phyloP scores from a whole-genome alignment of 2,329 filamentous ascomycete species.

The Drechslerella stenobrocha region DNA sequence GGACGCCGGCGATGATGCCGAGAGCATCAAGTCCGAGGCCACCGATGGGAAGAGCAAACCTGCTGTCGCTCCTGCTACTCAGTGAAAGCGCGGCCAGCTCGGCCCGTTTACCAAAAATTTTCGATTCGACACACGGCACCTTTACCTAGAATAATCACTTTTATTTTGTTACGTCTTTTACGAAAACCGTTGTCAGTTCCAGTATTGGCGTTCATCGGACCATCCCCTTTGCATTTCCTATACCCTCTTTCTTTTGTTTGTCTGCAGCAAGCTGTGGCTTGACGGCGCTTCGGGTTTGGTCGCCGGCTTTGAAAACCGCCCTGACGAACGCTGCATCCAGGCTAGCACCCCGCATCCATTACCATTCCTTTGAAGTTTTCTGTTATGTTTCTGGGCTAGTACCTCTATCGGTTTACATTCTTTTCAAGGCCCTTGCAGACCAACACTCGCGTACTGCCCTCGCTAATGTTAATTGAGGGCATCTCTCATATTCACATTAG shows the following conservation, averaged over 20 bases:
- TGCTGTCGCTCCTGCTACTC: neutral
- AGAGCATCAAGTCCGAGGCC: conserved; percentile 31
- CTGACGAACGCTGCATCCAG: too few species aligned
- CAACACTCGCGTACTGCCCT: neutral
- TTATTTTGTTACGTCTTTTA: conserved; percentile 37
- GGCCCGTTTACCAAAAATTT: neutral
- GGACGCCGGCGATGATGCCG: conserved; percentile 32
- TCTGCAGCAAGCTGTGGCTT: too few species aligned
- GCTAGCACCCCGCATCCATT: too few species aligned
- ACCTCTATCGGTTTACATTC: neutral
- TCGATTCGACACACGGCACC: neutral
- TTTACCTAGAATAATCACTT: conserved; percentile 15
- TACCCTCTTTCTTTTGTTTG: conserved; percentile 25
- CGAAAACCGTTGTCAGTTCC: conserved; percentile 26
- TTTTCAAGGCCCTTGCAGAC: neutral
- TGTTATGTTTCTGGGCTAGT: neutral
- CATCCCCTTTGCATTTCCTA: conserved; percentile 26
- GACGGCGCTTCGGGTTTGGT: conserved; percentile 8
- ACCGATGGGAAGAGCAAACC: conserved; percentile 25
- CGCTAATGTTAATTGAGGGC: conserved; percentile 4
- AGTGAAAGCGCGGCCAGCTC: too few species aligned
- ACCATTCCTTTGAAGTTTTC: neutral
- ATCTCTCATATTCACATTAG: neutral
- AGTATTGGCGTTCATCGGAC: conserved; percentile 27
- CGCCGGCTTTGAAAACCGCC: too few species aligned